phyloP scores from a whole-genome alignment of 202 grass and related monocot species.

The Miscanthus sacchariflorus region DNA sequence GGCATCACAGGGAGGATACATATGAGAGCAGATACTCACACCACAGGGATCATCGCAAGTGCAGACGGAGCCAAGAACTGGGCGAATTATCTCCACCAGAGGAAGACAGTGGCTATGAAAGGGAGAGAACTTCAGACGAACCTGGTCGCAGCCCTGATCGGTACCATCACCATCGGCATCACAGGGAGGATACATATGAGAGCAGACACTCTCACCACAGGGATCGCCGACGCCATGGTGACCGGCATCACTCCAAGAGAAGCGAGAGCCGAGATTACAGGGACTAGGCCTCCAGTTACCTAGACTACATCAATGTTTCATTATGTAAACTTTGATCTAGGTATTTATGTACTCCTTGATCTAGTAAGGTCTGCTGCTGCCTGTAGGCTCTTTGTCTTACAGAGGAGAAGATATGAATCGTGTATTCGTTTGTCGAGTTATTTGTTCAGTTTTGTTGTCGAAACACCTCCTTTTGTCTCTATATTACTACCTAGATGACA shows the following conservation, averaged over 20 bases:
- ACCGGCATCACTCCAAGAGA: constrained; percentile 33
- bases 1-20: constrained; percentile 37
- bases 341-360: neutral
- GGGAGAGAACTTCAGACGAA: constrained; percentile 42
- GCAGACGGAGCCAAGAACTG: constrained; percentile 40
- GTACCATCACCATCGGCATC: constrained; percentile 37
- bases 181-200: constrained; percentile 37
- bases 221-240: constrained; percentile 9
- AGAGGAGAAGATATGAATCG: neutral
- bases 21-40: constrained; percentile 36
- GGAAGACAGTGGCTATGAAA: constrained; percentile 48
- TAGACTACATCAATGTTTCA: neutral
- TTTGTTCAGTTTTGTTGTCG: neutral
- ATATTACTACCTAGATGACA: neutral
- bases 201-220: constrained; percentile 25
- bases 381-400: neutral
- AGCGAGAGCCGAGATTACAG: constrained; percentile 40
- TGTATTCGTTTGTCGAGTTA: neutral
- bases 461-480: neutral
- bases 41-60: constrained; percentile 7
- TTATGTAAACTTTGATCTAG: neutral
- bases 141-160: neutral
- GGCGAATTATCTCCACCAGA: constrained; percentile 49
- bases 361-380: neutral
- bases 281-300: constrained; percentile 4